A percentile compares a stretch with the other conserved stretches of the same genome.
Conservation (phyloP, 2,329 filamentous ascomycete genomes). For the Botryotinia narcissicola region DNA sequence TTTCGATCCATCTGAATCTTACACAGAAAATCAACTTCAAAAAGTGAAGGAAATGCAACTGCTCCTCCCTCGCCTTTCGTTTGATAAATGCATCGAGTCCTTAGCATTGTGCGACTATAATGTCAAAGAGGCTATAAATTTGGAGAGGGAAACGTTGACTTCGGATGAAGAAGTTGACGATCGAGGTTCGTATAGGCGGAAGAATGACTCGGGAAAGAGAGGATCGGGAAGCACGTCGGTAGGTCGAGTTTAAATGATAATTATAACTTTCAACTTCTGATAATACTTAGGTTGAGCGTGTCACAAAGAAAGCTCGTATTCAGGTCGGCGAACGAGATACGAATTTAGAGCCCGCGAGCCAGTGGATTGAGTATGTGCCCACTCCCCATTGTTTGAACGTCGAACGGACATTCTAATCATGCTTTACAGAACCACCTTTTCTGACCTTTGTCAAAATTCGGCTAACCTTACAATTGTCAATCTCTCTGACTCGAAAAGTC, state of each 20-base stretch:
- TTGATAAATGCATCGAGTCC: background rate
- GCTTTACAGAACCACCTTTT: background rate
- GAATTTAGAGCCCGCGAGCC: background rate
- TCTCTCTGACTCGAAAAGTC: background rate
- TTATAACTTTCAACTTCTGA: background rate
- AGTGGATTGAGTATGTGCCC: conserved; percentile 4
- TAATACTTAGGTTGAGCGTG: background rate
- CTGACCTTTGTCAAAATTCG: background rate
- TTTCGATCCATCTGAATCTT: too few relatives aligned
- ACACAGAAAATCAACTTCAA: background rate
- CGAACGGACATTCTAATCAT: background rate
- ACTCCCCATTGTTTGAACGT: background rate
- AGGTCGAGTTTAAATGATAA: background rate
- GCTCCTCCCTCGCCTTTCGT: background rate
- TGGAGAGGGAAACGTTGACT: background rate
- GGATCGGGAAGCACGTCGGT: background rate
- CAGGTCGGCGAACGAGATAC: background rate
- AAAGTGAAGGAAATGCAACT: background rate
- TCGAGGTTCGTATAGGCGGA: background rate
- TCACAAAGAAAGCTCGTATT: background rate
- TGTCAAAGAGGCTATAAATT: background rate
- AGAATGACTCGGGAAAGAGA: background rate
- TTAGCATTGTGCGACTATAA: background rate
- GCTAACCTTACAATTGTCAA: background rate
- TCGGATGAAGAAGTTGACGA: background rate